Percentiles rank a stretch among this genome's conserved stretches.
These are phyloP conservation scores for Pythium brachiatum DNA, from an alignment of 352 stramenopile genomes.

Conservation along the genomic window DNA sequence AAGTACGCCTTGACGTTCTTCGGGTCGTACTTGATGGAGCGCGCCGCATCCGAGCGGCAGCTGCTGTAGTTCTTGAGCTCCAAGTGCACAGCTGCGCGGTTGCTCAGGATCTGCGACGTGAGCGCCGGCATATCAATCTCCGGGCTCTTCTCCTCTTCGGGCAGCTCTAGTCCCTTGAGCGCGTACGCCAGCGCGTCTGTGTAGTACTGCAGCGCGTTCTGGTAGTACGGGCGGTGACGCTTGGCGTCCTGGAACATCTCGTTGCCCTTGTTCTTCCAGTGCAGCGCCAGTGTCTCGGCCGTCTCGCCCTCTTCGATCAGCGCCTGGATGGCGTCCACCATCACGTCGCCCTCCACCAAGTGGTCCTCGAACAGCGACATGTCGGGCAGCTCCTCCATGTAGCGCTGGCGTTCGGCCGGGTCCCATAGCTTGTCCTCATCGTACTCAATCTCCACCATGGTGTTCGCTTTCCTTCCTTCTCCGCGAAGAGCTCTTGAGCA, in stretches of 20 bases:
- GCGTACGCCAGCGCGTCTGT: constrained; percentile 71
- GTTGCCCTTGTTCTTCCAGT: constrained; percentile 90
- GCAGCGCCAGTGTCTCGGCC: constrained; percentile 75
- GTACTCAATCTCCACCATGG: constrained; percentile 85
- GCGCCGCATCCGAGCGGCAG: constrained; percentile 75
- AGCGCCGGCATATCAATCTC: constrained; percentile 70
- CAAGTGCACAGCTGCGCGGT: constrained; percentile 77
- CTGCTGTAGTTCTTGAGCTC: constrained; percentile 87
- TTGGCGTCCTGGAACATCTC: constrained; percentile 81
- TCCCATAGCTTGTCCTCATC: constrained; percentile 87
- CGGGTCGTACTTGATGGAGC: constrained; percentile 63
- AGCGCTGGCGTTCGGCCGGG: constrained; percentile 70
- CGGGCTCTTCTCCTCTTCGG: constrained; percentile 52
- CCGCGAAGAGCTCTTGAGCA: neutral
- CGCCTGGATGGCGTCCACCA: constrained; percentile 84
- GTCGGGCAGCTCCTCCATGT: constrained; percentile 82
- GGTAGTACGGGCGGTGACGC: constrained; percentile 67
- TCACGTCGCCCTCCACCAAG: constrained; percentile 81
- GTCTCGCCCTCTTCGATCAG: constrained; percentile 87
- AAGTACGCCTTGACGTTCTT: constrained; percentile 85
- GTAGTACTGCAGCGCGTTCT: constrained; percentile 80
- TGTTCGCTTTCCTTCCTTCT: constrained; percentile 3
- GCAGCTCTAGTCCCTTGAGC: constrained; percentile 69
- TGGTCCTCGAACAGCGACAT: constrained; percentile 90
- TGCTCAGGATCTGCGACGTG: constrained; percentile 74